phyloP scores from a whole-genome alignment of 2,329 filamentous ascomycete species.

The Nothopassalora personata region DNA sequence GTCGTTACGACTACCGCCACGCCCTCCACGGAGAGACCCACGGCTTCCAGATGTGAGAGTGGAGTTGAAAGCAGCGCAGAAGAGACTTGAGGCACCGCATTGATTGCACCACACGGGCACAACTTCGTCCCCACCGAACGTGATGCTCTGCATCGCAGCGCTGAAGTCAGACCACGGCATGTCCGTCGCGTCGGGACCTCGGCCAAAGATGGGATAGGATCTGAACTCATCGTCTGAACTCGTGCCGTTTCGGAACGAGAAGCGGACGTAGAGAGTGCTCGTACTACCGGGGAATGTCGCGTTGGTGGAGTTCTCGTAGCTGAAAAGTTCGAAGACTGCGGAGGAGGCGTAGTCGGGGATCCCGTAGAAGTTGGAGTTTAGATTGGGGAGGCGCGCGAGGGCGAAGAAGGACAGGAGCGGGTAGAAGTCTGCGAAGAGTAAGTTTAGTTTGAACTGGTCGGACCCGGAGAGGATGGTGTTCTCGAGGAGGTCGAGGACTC shows the following conservation, averaged over 20 bases:
- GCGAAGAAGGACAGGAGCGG: constrained; percentile 50
- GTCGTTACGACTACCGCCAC: not conserved
- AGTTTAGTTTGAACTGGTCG: constrained; percentile 30
- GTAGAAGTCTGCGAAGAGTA: constrained; percentile 47
- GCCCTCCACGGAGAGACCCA: not conserved
- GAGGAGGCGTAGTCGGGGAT: constrained; percentile 46
- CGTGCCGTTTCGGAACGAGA: constrained; percentile 55
- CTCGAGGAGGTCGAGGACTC: constrained; percentile 32
- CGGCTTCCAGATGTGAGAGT: constrained; percentile 25
- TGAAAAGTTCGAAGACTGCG: constrained; percentile 51
- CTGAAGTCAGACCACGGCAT: constrained; percentile 50
- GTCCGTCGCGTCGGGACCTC: constrained; percentile 41
- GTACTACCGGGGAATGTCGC: constrained; percentile 34
- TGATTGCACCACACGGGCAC: constrained; percentile 48
- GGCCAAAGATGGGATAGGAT: constrained; percentile 49
- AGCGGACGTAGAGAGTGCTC: constrained; percentile 50
- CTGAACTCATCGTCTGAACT: constrained; percentile 30
- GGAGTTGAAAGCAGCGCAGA: constrained; percentile 39
- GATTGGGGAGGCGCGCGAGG: constrained; percentile 37
- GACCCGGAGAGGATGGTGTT: constrained; percentile 27
- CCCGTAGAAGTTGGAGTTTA: constrained; percentile 43
- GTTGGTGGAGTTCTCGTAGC: constrained; percentile 29
- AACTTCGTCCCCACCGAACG: constrained; percentile 37
- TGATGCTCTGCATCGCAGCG: constrained; percentile 39
- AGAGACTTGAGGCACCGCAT: constrained; percentile 40